Evolutionary conservation across 208 protist genomes (phyloP), one percentile per base, ranked within the genome.

Genomic region (Acanthamoeba lenticulata): DNA sequence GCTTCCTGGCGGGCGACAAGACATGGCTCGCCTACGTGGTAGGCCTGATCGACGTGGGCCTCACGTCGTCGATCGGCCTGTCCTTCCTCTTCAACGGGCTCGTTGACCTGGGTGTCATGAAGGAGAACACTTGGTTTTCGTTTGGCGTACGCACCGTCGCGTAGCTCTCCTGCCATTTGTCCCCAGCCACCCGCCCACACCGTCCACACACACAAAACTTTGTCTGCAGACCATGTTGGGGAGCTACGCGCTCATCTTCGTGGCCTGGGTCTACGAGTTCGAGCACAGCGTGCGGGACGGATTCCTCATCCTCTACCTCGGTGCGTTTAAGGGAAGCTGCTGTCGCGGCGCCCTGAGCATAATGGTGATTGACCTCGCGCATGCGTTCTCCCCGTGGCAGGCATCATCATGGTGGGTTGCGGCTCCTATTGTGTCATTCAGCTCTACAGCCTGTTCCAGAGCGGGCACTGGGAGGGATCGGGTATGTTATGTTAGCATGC

Each of bases 21-120:
- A 40, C 69, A 0, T 81, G 3, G 34, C 38, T 81, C n/a, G 21
- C 40, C 0, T 81, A 81, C 38, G 15, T 81, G 40, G 38, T 81
- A 29, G 69, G 69, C 69, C 40, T 81, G 21, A 45, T 81, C 17
- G 69, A 81, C 24, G 69, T 81, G 17, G 69, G 69, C 13, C 40
- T 81, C 34, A 81, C 69, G n/a, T 81, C 69, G 34, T 81, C 69
- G 21, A 45, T 81, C 38, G 69, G 69, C 11, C 21, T 81, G 21
- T 49, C 38, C n/a, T 81, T 81, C 69, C 40, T 81, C 69, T 81
- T 44, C 69, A 81, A 81, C 40, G 69, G 69, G 7, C 69, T 81
- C 17, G 69, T 81, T n/a, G 69, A 81, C 32, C 5, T 81, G 69
- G 69, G 69, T n/a, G 38, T 81, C 69, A 81, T 81, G 69, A 81